Evolutionary conservation across 345 rosid species (phyloP).

Genomic region (Dovyalis caffra): DNA sequence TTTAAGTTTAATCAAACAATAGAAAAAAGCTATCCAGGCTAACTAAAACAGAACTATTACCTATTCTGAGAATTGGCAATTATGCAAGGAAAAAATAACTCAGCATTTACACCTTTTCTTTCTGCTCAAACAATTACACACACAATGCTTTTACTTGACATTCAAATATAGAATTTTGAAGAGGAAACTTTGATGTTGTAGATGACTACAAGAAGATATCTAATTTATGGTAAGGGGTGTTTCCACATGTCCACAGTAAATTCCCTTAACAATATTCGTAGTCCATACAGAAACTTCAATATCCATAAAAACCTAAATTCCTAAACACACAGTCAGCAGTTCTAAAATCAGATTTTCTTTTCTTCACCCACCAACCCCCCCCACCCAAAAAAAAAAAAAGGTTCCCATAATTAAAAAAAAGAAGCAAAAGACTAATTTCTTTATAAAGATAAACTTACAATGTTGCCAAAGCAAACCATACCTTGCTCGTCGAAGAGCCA

Average conservation of each 20-base stretch:
- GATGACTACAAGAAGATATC: background rate
- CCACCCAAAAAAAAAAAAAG: too few relatives aligned
- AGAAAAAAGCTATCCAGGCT: too few relatives aligned
- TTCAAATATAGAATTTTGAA: background rate
- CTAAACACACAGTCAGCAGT: too few relatives aligned
- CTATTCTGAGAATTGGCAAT: background rate
- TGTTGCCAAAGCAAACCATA: conserved; percentile 19
- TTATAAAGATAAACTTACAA: background rate
- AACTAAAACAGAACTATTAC: background rate
- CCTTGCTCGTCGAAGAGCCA: conserved; percentile 66
- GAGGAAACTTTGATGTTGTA: background rate
- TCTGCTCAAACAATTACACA: background rate
- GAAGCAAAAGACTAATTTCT: background rate
- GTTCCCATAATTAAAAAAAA: background rate
- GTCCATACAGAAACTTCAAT: too few relatives aligned
- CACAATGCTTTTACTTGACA: too few relatives aligned
- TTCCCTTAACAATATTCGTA: too few relatives aligned
- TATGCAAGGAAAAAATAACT: background rate
- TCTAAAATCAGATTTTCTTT: too few relatives aligned
- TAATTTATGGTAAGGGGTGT: background rate
- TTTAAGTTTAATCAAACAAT: too few relatives aligned
- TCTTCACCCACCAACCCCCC: too few relatives aligned
- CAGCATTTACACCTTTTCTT: background rate
- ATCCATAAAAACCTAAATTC: too few relatives aligned
- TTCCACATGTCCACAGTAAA: too few relatives aligned